Conservation (phyloP, 2,329 filamentous ascomycete species). For the Arthrobotrys megalospora region DNA sequence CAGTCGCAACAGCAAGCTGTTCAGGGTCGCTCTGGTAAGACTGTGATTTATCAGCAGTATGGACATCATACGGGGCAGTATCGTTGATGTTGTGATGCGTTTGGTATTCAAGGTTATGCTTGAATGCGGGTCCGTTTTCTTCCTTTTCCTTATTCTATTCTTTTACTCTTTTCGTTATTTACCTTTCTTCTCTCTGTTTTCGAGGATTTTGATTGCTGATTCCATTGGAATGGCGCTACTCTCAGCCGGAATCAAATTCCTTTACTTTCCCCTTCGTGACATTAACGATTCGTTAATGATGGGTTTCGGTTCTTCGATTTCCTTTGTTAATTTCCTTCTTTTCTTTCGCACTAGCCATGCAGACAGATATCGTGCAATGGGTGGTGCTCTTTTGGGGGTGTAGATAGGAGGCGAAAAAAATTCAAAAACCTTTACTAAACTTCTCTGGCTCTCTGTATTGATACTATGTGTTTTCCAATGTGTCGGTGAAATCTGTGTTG, state of each 20-base stretch:
- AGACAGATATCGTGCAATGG: slow-evolving; percentile 1
- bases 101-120: slow-evolving; percentile 15
- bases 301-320: slow-evolving; percentile 1
- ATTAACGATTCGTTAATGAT: slow-evolving; percentile 6
- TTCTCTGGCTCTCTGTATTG: background rate
- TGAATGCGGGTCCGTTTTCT: slow-evolving; percentile 7
- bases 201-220: background rate
- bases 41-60: slow-evolving; percentile 28
- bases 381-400: background rate
- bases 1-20: slow-evolving; percentile 34
- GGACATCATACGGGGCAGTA: slow-evolving; percentile 30
- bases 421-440: background rate
- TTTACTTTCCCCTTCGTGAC: background rate
- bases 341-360: slow-evolving; percentile 2
- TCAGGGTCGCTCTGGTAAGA: slow-evolving; percentile 29
- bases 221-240: slow-evolving; percentile 6
- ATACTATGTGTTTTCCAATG: background rate
- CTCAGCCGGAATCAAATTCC: background rate
- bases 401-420: slow-evolving; percentile 13
- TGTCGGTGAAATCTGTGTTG: slow-evolving; percentile 12
- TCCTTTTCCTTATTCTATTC: background rate
- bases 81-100: slow-evolving; percentile 12
- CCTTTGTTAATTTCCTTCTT: background rate
- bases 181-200: background rate
- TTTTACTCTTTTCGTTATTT: background rate